Evolutionary conservation across 169 alveolate species (phyloP).

Genomic region (Cryptosporidium felis): DNA sequence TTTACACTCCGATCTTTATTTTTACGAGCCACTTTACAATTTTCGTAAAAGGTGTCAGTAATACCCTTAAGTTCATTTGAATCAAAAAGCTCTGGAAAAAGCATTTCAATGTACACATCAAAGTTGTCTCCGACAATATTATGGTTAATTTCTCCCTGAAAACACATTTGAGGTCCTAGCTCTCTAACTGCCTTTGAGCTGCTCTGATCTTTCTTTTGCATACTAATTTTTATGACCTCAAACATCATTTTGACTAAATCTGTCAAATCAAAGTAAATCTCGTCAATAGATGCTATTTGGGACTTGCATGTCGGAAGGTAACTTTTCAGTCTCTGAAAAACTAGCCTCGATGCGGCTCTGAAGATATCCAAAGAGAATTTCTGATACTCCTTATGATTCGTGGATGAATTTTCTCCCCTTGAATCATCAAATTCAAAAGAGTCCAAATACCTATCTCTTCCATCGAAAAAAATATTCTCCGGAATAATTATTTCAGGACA

Average conservation of each 20-base stretch:
- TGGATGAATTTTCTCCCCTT: background rate
- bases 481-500: slow-evolving; percentile 62
- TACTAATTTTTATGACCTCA: background rate
- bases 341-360: slow-evolving; percentile 36
- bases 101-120: background rate
- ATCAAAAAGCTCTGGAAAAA: slow-evolving; percentile 4
- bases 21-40: too few species aligned
- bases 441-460: background rate
- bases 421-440: background rate
- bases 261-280: slow-evolving; percentile 33
- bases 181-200: background rate
- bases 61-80: background rate
- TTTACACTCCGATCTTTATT: background rate
- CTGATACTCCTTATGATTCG: background rate
- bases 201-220: background rate
- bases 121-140: background rate
- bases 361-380: slow-evolving; percentile 41
- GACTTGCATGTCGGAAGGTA: slow-evolving; percentile 21
- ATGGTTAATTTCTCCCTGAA: background rate
- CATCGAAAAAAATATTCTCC: slow-evolving; percentile 4
- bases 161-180: background rate
- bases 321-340: slow-evolving; percentile 6
- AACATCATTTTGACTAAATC: background rate
- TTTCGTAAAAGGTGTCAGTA: background rate
- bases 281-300: slow-evolving; percentile 66